Base-by-base conservation (phyloP, 306 rosid species). In the Inga leiocalycina region DNA sequence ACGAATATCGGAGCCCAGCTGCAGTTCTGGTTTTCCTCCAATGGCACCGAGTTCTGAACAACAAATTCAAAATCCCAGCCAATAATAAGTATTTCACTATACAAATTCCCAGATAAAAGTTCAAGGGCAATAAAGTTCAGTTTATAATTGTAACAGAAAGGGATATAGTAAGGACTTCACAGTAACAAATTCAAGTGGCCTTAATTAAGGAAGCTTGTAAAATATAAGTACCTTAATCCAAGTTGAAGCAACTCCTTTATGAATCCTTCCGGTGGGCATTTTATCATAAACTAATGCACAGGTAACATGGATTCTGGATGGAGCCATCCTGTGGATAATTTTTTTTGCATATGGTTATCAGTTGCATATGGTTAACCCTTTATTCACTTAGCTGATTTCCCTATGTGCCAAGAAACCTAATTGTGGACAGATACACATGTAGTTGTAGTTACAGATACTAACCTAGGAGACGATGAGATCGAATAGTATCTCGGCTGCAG, bases 401-500 rank as follows among this genome's bases (percentile, higher is more conserved):
- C 80, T 37, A 71, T 79, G 76, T 32, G 30, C 37, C 62, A 49
- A 37, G 59, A 35, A 27, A 77, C 22, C 27, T 5, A 32, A 45
- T 24, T 39, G 78, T 61, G 70, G 41, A 90, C 27, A 71, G 37
- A 67, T 62, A 81, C n/a, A 27, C 52, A 65, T 34, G 45, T 76
- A 72, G 19, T 39, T 30, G 48, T 62, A 65, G 70, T 22, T 49
- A 67, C 24, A 71, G 70, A 71, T 35, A 81, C 71, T 79, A 71
- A 88, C 99, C 91, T 91, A 20, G 99, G 95, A 73, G 99, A 97
- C 43, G 99, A 97, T 48, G 99, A 97, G 77, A 97, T 97, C 73
- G 99, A 97, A 82, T 97, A 97, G 88, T 75, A 97, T 90, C 99
- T 92, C 14, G 99, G 99, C 88, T 84, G 98, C 86, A 94, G 89